Base-by-base conservation (phyloP, 164 flowering plant genomes). In the Amborella trichopoda region DNA sequence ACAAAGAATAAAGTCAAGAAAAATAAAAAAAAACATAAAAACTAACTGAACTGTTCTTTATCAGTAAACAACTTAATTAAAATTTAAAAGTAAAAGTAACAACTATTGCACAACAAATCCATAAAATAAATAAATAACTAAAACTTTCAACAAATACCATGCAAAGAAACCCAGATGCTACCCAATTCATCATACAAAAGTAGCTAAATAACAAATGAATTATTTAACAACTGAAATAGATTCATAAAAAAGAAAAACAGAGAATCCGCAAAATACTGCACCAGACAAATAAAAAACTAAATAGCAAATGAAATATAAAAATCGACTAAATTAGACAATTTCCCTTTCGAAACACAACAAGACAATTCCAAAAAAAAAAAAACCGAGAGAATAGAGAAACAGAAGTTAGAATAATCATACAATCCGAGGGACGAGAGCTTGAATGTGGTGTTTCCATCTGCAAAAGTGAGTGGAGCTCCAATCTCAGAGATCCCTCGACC, bases 361-460 rank as follows among this genome's bases (percentile, higher is more conserved):
- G 30, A 40, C 23, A 28, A 19, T 17, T 14, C 40, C 10, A 38
- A 34, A 19, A 12, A 11, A 17, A 30, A 40, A 13, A 25, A 14
- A 42, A 19, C 10, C 21, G 27, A 26, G 16, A 33, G 44, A 21
- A 6, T 23, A 22, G 10, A 21, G 23, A 48, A 44, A 26, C 32
- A 20, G 40, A 37, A 0, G 3, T 2, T 5, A 9, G 40, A 28
- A 37, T 11, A 49, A 18, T 42, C 81, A 3, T 76, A 81, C 95
- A 50, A 77, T 73, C 95, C 95, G 24, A 79, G 37, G 0, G 64
- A 32, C 30, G 33, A 28, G 40, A 75, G 1, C 0, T 52, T 69
- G 42, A 48, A 44, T 18, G 90, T 84, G n/a, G 37, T 49, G 48
- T 84, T 84, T 3, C 87, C 81, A 2, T 47, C 53, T 4, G 46